Base-by-base conservation (phyloP, 2,329 filamentous ascomycete genomes). In the Rutstroemia sp. region DNA sequence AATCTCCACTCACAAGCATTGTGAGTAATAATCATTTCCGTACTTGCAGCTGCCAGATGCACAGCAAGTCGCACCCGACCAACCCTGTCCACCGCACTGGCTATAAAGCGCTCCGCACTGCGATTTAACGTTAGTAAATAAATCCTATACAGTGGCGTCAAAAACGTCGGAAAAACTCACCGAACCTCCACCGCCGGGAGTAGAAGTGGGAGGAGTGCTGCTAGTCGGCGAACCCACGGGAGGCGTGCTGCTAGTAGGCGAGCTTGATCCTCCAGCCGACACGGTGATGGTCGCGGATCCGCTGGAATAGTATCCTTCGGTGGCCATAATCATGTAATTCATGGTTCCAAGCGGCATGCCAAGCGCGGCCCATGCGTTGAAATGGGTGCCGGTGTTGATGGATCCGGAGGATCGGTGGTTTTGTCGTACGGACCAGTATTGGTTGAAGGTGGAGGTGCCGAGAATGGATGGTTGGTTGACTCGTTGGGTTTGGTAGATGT, bases 361-460 rank as follows among this genome's bases (percentile, higher is more conserved):
- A 19, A 68, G 63, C 34, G 70, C 69, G 21, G 67, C 67, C 79
- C 80, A 82, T 7, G 78, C 78, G 60, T 76, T 71, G 63, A 82
- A 81, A 65, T 81, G 78, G 60, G 73, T 76, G 34, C 66, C 69
- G 1, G 72, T 72, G 34, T 73, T 77, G 60, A 83, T 75, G 8
- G 74, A 76, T 3, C 79, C 80, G 53, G 72, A 70, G 25, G 72
- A 71, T 49, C 79, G 73, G 73, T 81, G 79, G 58, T 61, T 70
- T 59, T 71, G 68, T 58, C 78, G 74, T 21, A 81, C 74, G 19
- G 74, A 77, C 76, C 75, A 79, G 70, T 74, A 81, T 70, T 81
- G 78, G 64, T 76, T 69, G 65, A 80, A 80, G 57, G 75, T 79
- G 39, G 63, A 58, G 39, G 75, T 79, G 42, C 78, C 78, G 62